Conservation (phyloP, 1,139 yeast species). For the Lodderomyces beijingensis region DNA sequence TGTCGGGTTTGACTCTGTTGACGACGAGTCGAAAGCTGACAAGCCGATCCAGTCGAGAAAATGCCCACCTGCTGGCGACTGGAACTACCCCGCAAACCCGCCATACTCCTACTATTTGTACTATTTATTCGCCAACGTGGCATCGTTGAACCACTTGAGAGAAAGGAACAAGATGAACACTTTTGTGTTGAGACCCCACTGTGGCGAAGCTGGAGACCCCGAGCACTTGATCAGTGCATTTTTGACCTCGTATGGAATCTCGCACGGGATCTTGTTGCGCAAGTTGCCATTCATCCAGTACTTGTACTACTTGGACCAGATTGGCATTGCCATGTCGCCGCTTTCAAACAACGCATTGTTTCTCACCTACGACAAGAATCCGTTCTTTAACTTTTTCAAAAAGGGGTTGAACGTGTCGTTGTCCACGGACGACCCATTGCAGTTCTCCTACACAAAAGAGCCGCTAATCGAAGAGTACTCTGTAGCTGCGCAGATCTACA, state of each 20-base stretch:
- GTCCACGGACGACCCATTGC: constrained; percentile 71
- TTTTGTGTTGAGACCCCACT: constrained; percentile 90
- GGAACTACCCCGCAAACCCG: constrained; percentile 80
- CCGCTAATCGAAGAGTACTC: constrained; percentile 98
- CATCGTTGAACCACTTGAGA: constrained; percentile 83
- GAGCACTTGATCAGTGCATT: constrained; percentile 92
- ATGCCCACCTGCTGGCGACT: constrained; percentile 75
- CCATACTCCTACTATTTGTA: constrained; percentile 96
- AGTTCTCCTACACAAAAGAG: constrained; percentile 92
- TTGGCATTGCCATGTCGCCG: constrained; percentile 99
- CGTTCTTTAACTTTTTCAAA: constrained; percentile 83
- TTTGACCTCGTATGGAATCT: constrained; percentile 84
- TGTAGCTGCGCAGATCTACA: constrained; percentile 96
- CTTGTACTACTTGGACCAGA: constrained; percentile 85
- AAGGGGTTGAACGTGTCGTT: constrained; percentile 91
- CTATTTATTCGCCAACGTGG: constrained; percentile 80
- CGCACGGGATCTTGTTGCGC: constrained; percentile 90
- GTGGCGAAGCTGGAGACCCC: constrained; percentile 99
- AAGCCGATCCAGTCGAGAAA: constrained; percentile 67
- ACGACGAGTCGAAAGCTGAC: constrained; percentile 93
- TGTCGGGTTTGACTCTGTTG: constrained; percentile 96
- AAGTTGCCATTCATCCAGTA: constrained; percentile 94
- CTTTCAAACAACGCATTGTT: constrained; percentile 93
- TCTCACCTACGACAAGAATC: constrained; percentile 91
- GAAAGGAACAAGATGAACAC: constrained; percentile 72